Evolutionary conservation across 2,329 filamentous ascomycete genomes (phyloP), one percentile per base, ranked within the genome.

Genomic region (Nemania bipapillata): DNA sequence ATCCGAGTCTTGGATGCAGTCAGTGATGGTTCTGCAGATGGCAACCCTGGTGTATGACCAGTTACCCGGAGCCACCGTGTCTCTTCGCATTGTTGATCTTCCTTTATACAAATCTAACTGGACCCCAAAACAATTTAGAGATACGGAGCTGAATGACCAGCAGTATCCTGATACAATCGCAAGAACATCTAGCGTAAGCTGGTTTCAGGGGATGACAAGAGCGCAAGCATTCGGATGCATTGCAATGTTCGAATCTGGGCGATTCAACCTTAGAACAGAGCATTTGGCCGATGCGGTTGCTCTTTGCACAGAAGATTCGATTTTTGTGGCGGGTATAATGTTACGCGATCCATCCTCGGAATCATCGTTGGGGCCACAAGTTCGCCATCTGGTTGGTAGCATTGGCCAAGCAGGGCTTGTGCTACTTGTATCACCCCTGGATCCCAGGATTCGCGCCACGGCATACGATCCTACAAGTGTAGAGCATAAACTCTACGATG

Each of bases 241-340:
- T n/a, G 66, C 63, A 2, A 56, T 65, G 56, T 66, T 71, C 6
- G 66, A 69, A 26, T 65, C 63, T 20, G 60, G 69, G 3, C 26
- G 26, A 12, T 49, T 67, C 17, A 59, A 66, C 26, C 65, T 69
- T 11, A 26, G 47, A 8, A 11, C 32, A n/a, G 42, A 49, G 20
- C 26, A 47, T 7, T 32, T 71, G 2, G 20, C 26, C 1, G 53
- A 68, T 4, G 65, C 54, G 1, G 3, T 70, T 4, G 68, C 65
- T 0, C 22, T 70, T 8, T 63, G 35, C 2, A 26, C 47, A 0
- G 60, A 59, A 7, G 37, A 71, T 35, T 69, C 64, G 2, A 69
- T 71, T 3, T 70, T 60, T 20, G 57, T 70, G 2, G 50, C 66
- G 1, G 61, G 45, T 3, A 32, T 50, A 17, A 11, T 71, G 22